Evolutionary conservation across 2,329 filamentous ascomycete species (phyloP).

Genomic region (Phialophora tarda): DNA sequence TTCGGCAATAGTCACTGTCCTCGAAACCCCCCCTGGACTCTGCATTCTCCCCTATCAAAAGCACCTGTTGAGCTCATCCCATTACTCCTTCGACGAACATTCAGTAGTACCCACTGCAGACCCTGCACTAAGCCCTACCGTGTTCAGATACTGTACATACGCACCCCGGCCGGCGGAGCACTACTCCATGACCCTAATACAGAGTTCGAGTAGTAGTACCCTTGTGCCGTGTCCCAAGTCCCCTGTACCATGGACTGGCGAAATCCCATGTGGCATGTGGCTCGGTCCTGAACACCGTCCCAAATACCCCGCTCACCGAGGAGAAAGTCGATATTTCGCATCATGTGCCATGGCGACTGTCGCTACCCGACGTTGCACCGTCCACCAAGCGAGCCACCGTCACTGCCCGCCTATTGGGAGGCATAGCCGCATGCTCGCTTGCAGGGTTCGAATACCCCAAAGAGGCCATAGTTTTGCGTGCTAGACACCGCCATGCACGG

Average conservation of each 20-base stretch:
- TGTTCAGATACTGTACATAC: neutral
- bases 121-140: constrained; percentile 1
- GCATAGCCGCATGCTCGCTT: neutral
- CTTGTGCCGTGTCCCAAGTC: neutral
- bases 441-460: neutral
- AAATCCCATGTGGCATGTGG: neutral
- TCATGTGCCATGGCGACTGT: neutral
- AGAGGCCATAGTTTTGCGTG: neutral
- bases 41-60: neutral
- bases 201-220: too few relatives aligned
- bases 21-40: neutral
- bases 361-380: constrained; percentile 4
- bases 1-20: neutral
- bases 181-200: neutral
- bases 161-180: neutral
- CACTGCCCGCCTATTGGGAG: neutral
- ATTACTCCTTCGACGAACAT: neutral
- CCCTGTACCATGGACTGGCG: neutral
- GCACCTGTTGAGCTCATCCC: neutral
- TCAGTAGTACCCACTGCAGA: neutral
- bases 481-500: neutral
- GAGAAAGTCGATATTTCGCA: neutral
- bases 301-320: neutral
- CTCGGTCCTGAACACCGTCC: neutral
- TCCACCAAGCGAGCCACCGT: neutral